Percentiles rank a stretch among this genome's conserved stretches.
These are phyloP conservation scores for Epichloe aotearoae DNA, from an alignment of 2,329 filamentous ascomycete genomes.

Conservation along the genomic window DNA sequence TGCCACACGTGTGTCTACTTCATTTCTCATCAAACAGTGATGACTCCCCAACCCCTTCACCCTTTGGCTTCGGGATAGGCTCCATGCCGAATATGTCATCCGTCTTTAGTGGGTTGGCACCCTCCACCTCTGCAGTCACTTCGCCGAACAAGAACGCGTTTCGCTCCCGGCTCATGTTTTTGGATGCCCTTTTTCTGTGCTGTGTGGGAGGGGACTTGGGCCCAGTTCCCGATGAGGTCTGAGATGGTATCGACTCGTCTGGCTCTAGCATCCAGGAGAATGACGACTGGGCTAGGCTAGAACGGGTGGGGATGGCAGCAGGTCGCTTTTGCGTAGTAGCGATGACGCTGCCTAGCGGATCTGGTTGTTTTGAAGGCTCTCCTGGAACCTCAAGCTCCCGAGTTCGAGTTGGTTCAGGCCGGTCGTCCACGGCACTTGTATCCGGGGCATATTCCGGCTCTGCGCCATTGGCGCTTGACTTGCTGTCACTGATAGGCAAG, in stretches of 20 bases:
- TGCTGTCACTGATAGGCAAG: neutral
- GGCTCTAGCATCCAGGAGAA: slow-evolving; percentile 70
- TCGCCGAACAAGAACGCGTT: slow-evolving; percentile 50
- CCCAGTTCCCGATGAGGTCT: slow-evolving; percentile 10
- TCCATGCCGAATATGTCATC: slow-evolving; percentile 45
- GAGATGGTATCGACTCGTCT: slow-evolving; percentile 22
- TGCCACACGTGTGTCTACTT: neutral
- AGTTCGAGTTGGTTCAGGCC: neutral
- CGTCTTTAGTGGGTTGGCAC: slow-evolving; percentile 22
- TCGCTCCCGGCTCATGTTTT: slow-evolving; percentile 35
- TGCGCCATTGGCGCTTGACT: neutral
- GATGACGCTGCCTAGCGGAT: neutral
- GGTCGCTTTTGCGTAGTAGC: slow-evolving; percentile 11
- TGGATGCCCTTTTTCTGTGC: slow-evolving; percentile 28
- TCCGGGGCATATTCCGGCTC: neutral
- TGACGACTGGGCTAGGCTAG: slow-evolving; percentile 57
- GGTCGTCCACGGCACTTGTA: neutral
- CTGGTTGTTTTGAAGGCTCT: neutral
- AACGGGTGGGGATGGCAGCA: slow-evolving; percentile 43
- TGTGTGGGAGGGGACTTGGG: slow-evolving; percentile 19
- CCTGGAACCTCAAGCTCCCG: neutral
- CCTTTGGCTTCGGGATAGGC: slow-evolving; percentile 25
- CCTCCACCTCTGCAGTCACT: slow-evolving; percentile 23
- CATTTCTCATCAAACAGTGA: slow-evolving; percentile 3
- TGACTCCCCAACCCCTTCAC: neutral